Evolutionary conservation across 225 moss, liverwort and hornwort genomes (phyloP), one percentile per base, ranked within the genome.

Genomic region (Polytrichum formosum): DNA sequence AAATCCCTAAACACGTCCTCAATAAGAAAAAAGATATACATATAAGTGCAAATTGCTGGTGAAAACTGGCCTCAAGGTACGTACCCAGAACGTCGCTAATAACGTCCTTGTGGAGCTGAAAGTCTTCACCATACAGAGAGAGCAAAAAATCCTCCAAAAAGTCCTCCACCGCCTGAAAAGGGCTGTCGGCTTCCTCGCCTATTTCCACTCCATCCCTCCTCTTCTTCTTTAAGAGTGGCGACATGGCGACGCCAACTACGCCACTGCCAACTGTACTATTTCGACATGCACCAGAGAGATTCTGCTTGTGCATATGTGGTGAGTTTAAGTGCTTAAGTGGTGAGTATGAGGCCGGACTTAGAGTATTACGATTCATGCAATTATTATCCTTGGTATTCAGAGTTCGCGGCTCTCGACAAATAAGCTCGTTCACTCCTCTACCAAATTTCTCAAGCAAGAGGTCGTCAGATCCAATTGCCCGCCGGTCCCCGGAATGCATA

Each of bases 1-100:
- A 13, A 46, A 8, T 35, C 2, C 35, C 9, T 10, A 35, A 35
- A 35, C 9, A 35, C 9, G 35, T 35, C 35, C n/a, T 9, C 35
- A 9, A 9, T 0, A 10, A 35, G 35, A 8, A 10, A 8, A 35
- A 8, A 35, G 2, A 35, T 35, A 35, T 35, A 35, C 8, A 9
- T 13, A 13, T 13, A 46, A 46, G 13, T 46, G 46, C 46, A 46
- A 46, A 46, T 13, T 46, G 46, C 46, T 13, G 13, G 46, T 46
- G 13, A 13, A 46, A 46, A 3, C 13, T 46, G 22, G n/a, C 65
- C 33, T 5, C 65, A 35, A 65, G 25, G 65, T 56, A 85, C 90
- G 53, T 83, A 92, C 90, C 88, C 82, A 92, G 71, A 46, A 90
- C 91, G 70, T 90, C 91, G 63, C 82, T 82, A 55, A 95, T 84